Conservation (phyloP, 2,329 filamentous ascomycete species). For the Colletotrichum sp. region DNA sequence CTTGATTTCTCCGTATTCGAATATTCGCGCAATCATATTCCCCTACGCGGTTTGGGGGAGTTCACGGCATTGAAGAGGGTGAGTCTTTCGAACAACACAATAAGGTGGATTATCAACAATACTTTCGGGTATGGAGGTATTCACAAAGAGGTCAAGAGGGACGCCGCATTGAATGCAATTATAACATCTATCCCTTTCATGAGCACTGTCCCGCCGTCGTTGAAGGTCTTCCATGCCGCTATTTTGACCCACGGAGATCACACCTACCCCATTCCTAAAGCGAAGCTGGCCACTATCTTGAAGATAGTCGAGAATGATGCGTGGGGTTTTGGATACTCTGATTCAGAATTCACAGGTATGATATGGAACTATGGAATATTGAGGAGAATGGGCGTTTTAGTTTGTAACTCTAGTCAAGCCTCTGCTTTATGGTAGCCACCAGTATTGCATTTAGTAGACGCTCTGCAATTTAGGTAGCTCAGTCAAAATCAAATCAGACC, state of each 20-base stretch:
- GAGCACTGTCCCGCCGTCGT: not conserved
- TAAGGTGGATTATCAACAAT: not conserved
- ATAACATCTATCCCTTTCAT: not conserved
- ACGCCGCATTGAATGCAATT: not conserved
- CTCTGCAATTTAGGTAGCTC: not conserved
- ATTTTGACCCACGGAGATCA: too few species aligned
- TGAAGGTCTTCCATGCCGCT: not conserved
- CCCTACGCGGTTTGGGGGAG: not conserved
- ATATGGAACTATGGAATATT: not conserved
- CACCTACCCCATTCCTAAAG: not conserved
- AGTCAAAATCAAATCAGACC: too few species aligned
- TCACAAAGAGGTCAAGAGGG: not conserved
- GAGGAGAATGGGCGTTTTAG: not conserved
- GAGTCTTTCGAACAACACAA: not conserved
- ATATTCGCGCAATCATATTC: not conserved
- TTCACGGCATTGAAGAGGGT: not conserved
- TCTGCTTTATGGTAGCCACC: not conserved
- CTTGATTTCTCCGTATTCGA: not conserved
- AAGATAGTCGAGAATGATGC: not conserved
- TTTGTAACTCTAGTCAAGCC: not conserved
- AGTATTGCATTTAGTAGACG: fast-evolving
- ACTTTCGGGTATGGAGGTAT: not conserved
- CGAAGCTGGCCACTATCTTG: not conserved
- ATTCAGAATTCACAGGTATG: not conserved
- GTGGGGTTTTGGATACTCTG: too few species aligned